A percentile compares a stretch with the other conserved stretches of the same genome.
Evolutionary conservation across 495 filamentous ascomycete species (phyloP).

Genomic region (Aspergillus homomorphus): DNA sequence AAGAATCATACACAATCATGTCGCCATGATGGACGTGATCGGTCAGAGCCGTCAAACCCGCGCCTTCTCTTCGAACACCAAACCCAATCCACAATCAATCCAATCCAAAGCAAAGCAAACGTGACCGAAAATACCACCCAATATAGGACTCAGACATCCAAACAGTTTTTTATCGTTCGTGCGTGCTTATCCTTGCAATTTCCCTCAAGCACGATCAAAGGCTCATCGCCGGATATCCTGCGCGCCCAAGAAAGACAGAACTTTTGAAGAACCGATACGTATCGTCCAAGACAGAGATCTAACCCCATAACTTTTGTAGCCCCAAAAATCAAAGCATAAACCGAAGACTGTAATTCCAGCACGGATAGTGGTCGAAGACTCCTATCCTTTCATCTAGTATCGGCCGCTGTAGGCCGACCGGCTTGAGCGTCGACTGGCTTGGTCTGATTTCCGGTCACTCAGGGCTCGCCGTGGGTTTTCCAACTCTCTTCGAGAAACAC

Average conservation of each 20-base stretch:
- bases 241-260: constrained; percentile 5
- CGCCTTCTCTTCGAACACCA: constrained; percentile 20
- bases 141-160: background rate
- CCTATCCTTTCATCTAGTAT: constrained; percentile 5
- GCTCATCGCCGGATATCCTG: background rate
- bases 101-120: constrained; percentile 15
- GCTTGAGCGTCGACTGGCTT: constrained; percentile 36
- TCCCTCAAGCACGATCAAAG: background rate
- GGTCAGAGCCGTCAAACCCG: constrained; percentile 25
- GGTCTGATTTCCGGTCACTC: constrained; percentile 39
- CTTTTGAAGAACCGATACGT: constrained; percentile 4
- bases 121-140: background rate
- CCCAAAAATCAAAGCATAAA: constrained; percentile 2
- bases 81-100: constrained; percentile 12
- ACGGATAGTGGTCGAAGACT: background rate
- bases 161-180: background rate
- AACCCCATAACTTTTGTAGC: constrained; percentile 5
- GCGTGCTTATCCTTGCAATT: background rate
- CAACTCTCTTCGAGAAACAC: constrained; percentile 27
- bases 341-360: constrained; percentile 1
- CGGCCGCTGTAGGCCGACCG: constrained; percentile 37
- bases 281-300: background rate
- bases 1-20: constrained; percentile 50
- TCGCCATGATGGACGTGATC: constrained; percentile 36
- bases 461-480: constrained; percentile 32